phyloP scores from a whole-genome alignment of 1,284 basidiomycete genomes.

The Ustilago crameri region DNA sequence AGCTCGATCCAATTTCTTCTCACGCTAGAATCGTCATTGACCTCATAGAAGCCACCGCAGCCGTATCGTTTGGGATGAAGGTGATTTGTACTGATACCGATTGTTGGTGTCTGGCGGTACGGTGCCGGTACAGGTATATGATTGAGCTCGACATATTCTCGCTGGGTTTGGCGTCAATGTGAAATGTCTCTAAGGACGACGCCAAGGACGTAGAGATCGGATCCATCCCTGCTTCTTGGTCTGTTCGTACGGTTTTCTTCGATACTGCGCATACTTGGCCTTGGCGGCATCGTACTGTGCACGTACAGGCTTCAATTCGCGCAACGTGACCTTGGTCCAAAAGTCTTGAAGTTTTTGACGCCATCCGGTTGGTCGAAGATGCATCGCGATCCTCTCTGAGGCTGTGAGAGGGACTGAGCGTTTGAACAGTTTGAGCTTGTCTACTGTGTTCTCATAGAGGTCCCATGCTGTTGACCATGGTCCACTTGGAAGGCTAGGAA shows the following conservation, averaged over 20 bases:
- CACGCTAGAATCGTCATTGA: not conserved
- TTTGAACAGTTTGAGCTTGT: slow-evolving; percentile 11
- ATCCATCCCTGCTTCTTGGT: slow-evolving; percentile 2
- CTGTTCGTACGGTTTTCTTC: not conserved
- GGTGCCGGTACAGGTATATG: no score
- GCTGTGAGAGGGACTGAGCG: not conserved
- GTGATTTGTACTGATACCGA: no score
- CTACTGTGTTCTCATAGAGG: not conserved
- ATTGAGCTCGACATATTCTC: no score
- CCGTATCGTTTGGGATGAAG: no score
- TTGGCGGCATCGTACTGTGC: slow-evolving; percentile 4
- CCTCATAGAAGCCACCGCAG: not conserved
- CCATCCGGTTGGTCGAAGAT: slow-evolving; percentile 16
- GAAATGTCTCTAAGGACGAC: not conserved
- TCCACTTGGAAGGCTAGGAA: slow-evolving; percentile 2
- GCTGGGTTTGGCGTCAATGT: no score
- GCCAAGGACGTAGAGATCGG: slow-evolving; percentile 1
- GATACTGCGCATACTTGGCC: slow-evolving; percentile 1
- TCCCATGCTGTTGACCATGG: slow-evolving; percentile 23
- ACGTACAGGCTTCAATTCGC: slow-evolving; percentile 3
- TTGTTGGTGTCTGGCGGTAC: no score
- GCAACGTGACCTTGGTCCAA: not conserved
- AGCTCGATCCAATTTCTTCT: not conserved
- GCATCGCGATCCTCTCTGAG: slow-evolving; percentile 6
- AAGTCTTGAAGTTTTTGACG: slow-evolving; percentile 22